Percentiles rank a stretch among this genome's conserved stretches.
Conservation (phyloP, 2,329 filamentous ascomycete genomes). For the Apiospora hydei region DNA sequence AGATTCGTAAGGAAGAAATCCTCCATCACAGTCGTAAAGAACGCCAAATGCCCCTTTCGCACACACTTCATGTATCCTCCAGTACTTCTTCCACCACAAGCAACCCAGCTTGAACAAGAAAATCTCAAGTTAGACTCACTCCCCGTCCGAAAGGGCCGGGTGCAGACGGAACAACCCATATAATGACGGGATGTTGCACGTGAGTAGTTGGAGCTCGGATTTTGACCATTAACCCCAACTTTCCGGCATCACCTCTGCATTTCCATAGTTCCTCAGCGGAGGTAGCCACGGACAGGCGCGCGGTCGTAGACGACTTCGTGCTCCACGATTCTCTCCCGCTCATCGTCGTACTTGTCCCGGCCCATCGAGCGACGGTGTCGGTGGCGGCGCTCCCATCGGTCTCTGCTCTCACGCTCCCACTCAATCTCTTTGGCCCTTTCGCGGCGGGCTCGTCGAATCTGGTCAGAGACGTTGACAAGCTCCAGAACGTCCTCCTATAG, state of each 20-base stretch:
- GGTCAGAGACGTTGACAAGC: conserved; percentile 82
- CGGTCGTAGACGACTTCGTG: conserved; percentile 72
- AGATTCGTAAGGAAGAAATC: conserved; percentile 17
- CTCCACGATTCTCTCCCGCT: conserved; percentile 68
- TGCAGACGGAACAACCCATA: too few relatives aligned
- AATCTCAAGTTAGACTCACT: neutral
- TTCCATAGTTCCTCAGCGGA: conserved; percentile 32
- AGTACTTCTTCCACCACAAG: neutral
- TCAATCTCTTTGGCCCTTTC: conserved; percentile 60
- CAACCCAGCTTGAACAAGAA: neutral
- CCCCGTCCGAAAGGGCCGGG: too few relatives aligned
- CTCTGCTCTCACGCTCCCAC: conserved; percentile 65
- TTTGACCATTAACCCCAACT: too few relatives aligned
- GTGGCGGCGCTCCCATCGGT: conserved; percentile 56
- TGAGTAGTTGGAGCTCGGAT: too few relatives aligned
- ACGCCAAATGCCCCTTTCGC: conserved; percentile 14
- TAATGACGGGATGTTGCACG: too few relatives aligned
- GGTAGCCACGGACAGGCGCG: conserved; percentile 37
- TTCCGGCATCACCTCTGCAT: neutral
- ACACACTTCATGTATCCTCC: neutral
- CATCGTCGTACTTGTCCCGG: conserved; percentile 61
- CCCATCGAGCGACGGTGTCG: conserved; percentile 44
- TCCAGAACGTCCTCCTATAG: conserved; percentile 83
- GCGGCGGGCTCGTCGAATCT: conserved; percentile 73
- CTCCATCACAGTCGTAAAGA: conserved; percentile 7